Conservation (phyloP, 1,284 basidiomycete species). For the Somion occarium region DNA sequence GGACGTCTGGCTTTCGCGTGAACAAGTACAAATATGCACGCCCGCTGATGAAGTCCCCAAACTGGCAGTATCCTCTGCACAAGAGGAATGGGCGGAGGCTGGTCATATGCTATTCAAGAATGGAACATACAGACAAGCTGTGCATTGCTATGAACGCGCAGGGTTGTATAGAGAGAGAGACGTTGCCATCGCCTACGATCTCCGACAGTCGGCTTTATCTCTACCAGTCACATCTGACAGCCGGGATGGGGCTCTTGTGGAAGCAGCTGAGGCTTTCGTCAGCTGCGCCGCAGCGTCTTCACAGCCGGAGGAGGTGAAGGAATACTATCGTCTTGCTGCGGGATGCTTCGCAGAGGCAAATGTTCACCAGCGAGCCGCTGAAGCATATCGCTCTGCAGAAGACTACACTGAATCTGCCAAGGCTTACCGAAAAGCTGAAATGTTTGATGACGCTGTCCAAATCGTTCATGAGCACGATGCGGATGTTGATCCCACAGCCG, state of each 20-base stretch:
- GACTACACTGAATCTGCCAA: slow-evolving; percentile 41
- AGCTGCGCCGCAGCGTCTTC: slow-evolving; percentile 31
- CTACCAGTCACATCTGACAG: slow-evolving; percentile 17
- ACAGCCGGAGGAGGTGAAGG: slow-evolving; percentile 20
- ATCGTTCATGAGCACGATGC: slow-evolving; percentile 41
- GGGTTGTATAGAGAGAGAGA: slow-evolving; percentile 35
- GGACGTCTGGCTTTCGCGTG: slow-evolving; percentile 43
- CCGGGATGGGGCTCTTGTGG: slow-evolving; percentile 30
- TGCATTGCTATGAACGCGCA: slow-evolving; percentile 57
- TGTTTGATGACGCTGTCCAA: slow-evolving; percentile 49
- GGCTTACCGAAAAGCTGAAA: slow-evolving; percentile 41
- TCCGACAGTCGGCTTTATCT: slow-evolving; percentile 33
- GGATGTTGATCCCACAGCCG: slow-evolving; percentile 23
- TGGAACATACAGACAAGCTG: slow-evolving; percentile 54
- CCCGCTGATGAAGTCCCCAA: slow-evolving; percentile 39
- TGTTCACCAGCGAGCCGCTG: slow-evolving; percentile 39
- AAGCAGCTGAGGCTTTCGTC: slow-evolving; percentile 46
- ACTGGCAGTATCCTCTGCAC: slow-evolving; percentile 42
- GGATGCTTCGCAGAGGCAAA: slow-evolving; percentile 44
- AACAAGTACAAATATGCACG: slow-evolving; percentile 37
- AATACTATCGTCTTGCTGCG: slow-evolving; percentile 44
- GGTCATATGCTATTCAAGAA: slow-evolving; percentile 49
- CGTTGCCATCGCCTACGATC: slow-evolving; percentile 41
- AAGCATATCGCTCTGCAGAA: slow-evolving; percentile 36
- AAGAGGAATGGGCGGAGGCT: slow-evolving; percentile 50